These are phyloP conservation scores for Dacryopinax primogenitus DNA, from an alignment of 768 basidiomycete species.

Conservation along the genomic window DNA sequence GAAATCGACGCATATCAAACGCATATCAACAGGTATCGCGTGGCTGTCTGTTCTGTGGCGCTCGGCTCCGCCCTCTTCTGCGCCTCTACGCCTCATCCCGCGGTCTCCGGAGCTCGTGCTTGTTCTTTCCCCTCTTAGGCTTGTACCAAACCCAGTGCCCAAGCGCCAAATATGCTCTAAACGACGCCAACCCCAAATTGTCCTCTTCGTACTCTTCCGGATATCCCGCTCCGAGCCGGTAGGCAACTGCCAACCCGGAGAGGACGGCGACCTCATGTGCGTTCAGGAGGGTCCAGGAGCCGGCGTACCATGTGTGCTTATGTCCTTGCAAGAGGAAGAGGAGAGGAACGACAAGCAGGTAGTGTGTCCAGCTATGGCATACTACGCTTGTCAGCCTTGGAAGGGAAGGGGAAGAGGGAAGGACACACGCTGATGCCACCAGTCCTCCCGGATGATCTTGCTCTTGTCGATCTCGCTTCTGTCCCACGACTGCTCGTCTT, in stretches of 20 bases:
- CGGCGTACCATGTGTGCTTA: not conserved
- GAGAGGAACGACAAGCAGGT: not conserved
- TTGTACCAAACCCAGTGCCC: not conserved
- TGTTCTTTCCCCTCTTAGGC: not conserved
- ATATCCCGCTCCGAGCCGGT: constrained; percentile 10
- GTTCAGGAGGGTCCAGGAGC: constrained; percentile 13
- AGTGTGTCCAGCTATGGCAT: not conserved
- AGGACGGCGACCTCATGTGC: constrained; percentile 10
- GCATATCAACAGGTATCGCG: too few species aligned
- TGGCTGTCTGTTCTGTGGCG: too few species aligned
- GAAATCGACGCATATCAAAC: too few species aligned
- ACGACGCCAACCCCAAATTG: not conserved
- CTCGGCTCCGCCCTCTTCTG: not conserved
- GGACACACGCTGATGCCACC: constrained; percentile 37
- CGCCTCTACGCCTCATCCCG: not conserved
- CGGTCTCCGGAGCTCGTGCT: not conserved
- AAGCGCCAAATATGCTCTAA: not conserved
- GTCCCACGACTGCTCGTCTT: constrained; percentile 33
- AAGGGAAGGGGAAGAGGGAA: not conserved
- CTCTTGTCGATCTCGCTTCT: constrained; percentile 31
- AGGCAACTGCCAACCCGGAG: constrained; percentile 8
- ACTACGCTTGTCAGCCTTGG: not conserved
- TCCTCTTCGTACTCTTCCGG: constrained; percentile 11
- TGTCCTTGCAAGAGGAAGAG: not conserved
- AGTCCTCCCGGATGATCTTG: constrained; percentile 34